Evolutionary conservation across 2,329 filamentous ascomycete genomes (phyloP).

Genomic region (Clarireedia homoeocarpa): DNA sequence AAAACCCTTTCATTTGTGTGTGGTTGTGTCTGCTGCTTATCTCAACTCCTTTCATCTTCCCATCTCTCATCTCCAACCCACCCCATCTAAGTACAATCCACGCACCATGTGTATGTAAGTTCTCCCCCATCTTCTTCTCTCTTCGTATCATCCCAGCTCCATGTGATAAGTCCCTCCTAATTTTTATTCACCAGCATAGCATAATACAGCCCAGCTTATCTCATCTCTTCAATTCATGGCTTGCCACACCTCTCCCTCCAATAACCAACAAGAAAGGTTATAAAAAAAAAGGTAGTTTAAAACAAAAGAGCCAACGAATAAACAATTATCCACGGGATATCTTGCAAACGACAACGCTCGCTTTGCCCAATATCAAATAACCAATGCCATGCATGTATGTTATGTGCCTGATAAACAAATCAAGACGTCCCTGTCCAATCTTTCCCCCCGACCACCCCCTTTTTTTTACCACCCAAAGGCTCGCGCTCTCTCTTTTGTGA

Average conservation of each 20-base stretch:
- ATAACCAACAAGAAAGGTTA: too few relatives aligned
- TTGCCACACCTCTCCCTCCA: too few relatives aligned
- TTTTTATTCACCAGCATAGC: too few relatives aligned
- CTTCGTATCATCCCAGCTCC: too few relatives aligned
- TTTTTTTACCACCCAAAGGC: background rate
- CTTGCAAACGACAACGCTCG: background rate
- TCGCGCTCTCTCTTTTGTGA: background rate
- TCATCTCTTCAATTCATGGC: too few relatives aligned
- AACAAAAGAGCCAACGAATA: background rate
- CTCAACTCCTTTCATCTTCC: background rate
- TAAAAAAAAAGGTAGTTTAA: background rate
- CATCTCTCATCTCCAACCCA: too few relatives aligned
- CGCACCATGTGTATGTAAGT: background rate
- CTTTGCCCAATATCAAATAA: background rate
- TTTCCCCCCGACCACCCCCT: background rate
- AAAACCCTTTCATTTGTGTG: too few relatives aligned
- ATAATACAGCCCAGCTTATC: too few relatives aligned
- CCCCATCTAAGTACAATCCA: background rate
- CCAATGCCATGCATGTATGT: background rate
- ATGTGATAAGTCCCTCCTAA: too few relatives aligned
- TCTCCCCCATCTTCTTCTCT: background rate
- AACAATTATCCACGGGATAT: background rate
- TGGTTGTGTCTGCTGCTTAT: too few relatives aligned
- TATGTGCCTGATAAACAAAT: background rate
- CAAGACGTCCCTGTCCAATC: background rate